Conservation (phyloP, 1,139 yeast genomes). For the Lipomyces yarrowii region DNA sequence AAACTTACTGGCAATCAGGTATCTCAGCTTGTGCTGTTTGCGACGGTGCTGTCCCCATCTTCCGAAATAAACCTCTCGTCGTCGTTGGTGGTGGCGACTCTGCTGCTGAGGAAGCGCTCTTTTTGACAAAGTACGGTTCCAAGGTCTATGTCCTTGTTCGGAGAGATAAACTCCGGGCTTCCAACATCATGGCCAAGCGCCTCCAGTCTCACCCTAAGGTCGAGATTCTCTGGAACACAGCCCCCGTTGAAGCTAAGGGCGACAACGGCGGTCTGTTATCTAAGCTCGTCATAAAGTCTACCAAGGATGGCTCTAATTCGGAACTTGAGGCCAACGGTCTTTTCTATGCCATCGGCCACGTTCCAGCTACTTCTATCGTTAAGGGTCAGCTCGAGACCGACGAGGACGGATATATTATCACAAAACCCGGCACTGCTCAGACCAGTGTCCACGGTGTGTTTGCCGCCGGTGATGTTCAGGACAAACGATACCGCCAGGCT, state of each 20-base stretch:
- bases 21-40: conserved; percentile 99
- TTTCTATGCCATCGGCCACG: conserved; percentile 97
- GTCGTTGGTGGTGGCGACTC: conserved; percentile 99
- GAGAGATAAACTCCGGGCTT: conserved; percentile 91
- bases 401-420: conserved; percentile 82
- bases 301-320: conserved; percentile 64
- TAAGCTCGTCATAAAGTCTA: conserved; percentile 64
- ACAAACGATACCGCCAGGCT: conserved; percentile 95
- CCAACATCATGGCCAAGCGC: conserved; percentile 95
- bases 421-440: conserved; percentile 82
- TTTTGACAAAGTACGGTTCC: conserved; percentile 94
- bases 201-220: conserved; percentile 80
- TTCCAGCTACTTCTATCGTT: conserved; percentile 88
- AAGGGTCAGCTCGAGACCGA: conserved; percentile 79
- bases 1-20: conserved; percentile 97
- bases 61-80: conserved; percentile 95
- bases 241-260: conserved; percentile 86
- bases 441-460: conserved; percentile 92
- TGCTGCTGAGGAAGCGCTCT: conserved; percentile 97
- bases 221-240: conserved; percentile 87
- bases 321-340: conserved; percentile 85
- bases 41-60: conserved; percentile 98
- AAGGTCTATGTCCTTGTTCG: conserved; percentile 92
- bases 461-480: conserved; percentile 99
- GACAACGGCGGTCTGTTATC: conserved; percentile 55